Percentiles rank a stretch among this genome's conserved stretches.
Evolutionary conservation across 2,329 filamentous ascomycete genomes (phyloP).

Genomic region (Huntiella omanensis): DNA sequence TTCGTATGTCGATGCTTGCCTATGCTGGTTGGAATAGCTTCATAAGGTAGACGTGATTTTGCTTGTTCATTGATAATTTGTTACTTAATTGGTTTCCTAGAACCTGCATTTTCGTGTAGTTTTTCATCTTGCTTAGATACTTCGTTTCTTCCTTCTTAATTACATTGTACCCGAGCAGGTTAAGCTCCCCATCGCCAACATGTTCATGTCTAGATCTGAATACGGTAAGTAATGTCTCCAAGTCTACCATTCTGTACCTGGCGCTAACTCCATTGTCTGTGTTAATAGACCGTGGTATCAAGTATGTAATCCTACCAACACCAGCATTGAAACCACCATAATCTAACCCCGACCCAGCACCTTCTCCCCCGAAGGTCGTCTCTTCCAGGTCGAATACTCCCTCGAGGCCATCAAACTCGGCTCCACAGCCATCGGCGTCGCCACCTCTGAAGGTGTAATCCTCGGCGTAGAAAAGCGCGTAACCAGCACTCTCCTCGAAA

Average conservation of each 20-base stretch:
- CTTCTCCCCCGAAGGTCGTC: slow-evolving; percentile 97
- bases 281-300: slow-evolving; percentile 81
- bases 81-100: not conserved
- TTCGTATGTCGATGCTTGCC: slow-evolving; percentile 10
- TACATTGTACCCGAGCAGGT: not conserved
- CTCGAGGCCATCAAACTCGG: slow-evolving; percentile 99
- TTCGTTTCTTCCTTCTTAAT: not conserved
- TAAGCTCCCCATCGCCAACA: slow-evolving; percentile 28
- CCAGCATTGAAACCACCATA: not conserved
- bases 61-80: not conserved
- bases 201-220: slow-evolving; percentile 99
- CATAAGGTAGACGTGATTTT: not conserved
- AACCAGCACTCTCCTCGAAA: slow-evolving; percentile 91
- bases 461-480: slow-evolving; percentile 98
- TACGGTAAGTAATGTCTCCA: slow-evolving; percentile 51
- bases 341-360: slow-evolving; percentile 37
- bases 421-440: slow-evolving; percentile 93
- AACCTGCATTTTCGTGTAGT: not conserved
- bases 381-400: slow-evolving; percentile 99
- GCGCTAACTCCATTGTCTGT: slow-evolving; percentile 4
- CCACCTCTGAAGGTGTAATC: slow-evolving; percentile 85
- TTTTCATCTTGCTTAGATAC: not conserved
- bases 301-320: slow-evolving; percentile 37
- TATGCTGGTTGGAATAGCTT: slow-evolving; percentile 1
- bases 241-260: not conserved